Evolutionary conservation across 2,329 filamentous ascomycete genomes (phyloP).

Genomic region (Pyrenophora graminea): DNA sequence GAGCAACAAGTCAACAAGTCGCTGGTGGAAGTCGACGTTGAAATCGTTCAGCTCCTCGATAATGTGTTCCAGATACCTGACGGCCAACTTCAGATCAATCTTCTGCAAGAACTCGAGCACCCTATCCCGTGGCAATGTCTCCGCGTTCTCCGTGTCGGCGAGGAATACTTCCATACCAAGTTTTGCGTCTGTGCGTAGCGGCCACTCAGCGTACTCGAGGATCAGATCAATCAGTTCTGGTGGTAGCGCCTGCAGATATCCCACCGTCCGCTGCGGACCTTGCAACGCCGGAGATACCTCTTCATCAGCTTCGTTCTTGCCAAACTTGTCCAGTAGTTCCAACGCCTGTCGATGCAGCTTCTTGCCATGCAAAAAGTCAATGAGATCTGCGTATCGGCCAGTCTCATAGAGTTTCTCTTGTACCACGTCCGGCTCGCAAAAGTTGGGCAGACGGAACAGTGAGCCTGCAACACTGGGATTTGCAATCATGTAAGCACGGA

Average conservation of each 20-base stretch:
- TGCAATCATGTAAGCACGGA: slow-evolving; percentile 93
- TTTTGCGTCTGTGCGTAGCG: slow-evolving; percentile 70
- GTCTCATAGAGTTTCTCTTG: slow-evolving; percentile 90
- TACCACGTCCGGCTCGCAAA: slow-evolving; percentile 93
- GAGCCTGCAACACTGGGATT: slow-evolving; percentile 82
- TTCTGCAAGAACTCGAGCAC: slow-evolving; percentile 75
- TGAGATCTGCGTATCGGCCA: slow-evolving; percentile 86
- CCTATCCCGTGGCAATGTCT: slow-evolving; percentile 76
- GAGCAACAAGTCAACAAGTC: slow-evolving; percentile 74
- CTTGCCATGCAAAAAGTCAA: slow-evolving; percentile 98
- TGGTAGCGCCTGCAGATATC: slow-evolving; percentile 86
- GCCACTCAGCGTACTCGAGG: slow-evolving; percentile 90
- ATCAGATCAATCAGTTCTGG: slow-evolving; percentile 89
- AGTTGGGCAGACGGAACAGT: slow-evolving; percentile 93
- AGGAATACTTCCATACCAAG: slow-evolving; percentile 91
- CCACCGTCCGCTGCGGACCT: slow-evolving; percentile 81
- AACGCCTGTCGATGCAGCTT: slow-evolving; percentile 87
- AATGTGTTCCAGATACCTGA: slow-evolving; percentile 86
- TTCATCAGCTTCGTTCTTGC: slow-evolving; percentile 58
- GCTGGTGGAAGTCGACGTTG: slow-evolving; percentile 85
- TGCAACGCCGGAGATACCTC: slow-evolving; percentile 62
- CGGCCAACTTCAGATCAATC: slow-evolving; percentile 72
- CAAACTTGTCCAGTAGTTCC: slow-evolving; percentile 80
- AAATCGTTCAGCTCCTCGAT: slow-evolving; percentile 83
- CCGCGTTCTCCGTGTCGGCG: slow-evolving; percentile 91